Percentiles rank a stretch among this genome's conserved stretches.
These are phyloP conservation scores for Austroboletus novae-zelandiae DNA, from an alignment of 1,284 basidiomycete genomes.

Conservation along the genomic window DNA sequence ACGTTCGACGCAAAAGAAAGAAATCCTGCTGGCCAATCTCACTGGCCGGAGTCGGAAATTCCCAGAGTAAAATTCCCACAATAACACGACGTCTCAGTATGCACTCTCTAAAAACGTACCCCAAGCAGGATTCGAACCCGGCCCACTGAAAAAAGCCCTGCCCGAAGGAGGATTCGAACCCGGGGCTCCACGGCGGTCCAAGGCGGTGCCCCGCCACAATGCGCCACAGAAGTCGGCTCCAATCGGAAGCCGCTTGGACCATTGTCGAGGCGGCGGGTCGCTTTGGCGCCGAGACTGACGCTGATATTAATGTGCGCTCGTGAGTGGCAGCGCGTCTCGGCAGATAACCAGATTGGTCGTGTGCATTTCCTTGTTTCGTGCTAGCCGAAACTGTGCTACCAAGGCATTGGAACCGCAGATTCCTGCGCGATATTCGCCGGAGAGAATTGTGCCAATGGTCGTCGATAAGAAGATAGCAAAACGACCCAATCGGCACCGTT, in stretches of 20 bases:
- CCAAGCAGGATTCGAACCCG: background rate
- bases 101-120: background rate
- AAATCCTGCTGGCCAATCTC: constrained; percentile 15
- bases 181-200: constrained; percentile 36
- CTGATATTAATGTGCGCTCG: constrained; percentile 31
- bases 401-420: background rate
- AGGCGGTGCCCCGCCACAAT: constrained; percentile 38
- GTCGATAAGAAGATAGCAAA: constrained; percentile 17
- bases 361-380: background rate
- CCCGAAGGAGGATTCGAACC: no score
- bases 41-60: constrained; percentile 28
- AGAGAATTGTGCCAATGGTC: constrained; percentile 28
- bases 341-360: no score
- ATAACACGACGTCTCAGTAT: no score
- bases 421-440: background rate
- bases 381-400: background rate
- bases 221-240: constrained; percentile 34
- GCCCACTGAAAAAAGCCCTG: no score
- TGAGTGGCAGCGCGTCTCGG: background rate
- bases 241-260: no score
- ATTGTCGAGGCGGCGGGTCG: no score
- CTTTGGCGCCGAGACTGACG: no score
- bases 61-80: constrained; percentile 23
- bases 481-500: background rate
- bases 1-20: constrained; percentile 15